Base-by-base conservation (phyloP, 169 alveolate species). In the Plasmodium vivax region DNA sequence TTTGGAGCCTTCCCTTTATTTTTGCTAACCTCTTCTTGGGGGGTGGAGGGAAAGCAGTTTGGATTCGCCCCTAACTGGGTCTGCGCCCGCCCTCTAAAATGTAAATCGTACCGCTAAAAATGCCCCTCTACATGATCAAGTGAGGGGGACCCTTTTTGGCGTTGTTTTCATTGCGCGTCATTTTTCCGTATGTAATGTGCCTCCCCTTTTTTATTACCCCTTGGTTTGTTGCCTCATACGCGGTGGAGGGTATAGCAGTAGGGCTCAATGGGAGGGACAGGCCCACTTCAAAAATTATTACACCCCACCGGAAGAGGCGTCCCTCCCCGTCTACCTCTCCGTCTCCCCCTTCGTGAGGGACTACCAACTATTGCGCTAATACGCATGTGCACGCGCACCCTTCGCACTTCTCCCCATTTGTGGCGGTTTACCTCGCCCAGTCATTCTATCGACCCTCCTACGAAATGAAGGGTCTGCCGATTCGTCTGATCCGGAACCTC, bases 381-480 rank as follows among this genome's bases (percentile, higher is more conserved):
- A 62, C 75, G 14, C 3, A 16, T 58, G 34, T 23, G 36, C 75
- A 62, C 75, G 2, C 14, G 4, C 9, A 62, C 34, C 34, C 19
- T n/a, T 19, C 30, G 14, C 75, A 62, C 36, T 62, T 62, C 75
- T 62, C 3, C 72, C 9, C 72, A 56, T 62, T 62, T 27, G 30
- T 19, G 0, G 1, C 32, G 8, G 16, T 14, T 16, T 62, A 68
- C 38, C 6, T 68, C 62, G 9, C 62, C 16, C 16, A 51, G 16
- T 19, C 23, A 77, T 77, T n/a, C 32, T 34, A 0, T n/a, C n/a
- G 1, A 23, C 38, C 8, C 51, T 19, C 10, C 3, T 83, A 72
- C 14, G 14, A 90, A 90, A 90, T 90, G 94, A 90, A 41, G 23
- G 32, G 19, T 2, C 30, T 90, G 2, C 27, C 92, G 0, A 12